Conservation (phyloP, 1,139 yeast species). For the Pichia sp. region DNA sequence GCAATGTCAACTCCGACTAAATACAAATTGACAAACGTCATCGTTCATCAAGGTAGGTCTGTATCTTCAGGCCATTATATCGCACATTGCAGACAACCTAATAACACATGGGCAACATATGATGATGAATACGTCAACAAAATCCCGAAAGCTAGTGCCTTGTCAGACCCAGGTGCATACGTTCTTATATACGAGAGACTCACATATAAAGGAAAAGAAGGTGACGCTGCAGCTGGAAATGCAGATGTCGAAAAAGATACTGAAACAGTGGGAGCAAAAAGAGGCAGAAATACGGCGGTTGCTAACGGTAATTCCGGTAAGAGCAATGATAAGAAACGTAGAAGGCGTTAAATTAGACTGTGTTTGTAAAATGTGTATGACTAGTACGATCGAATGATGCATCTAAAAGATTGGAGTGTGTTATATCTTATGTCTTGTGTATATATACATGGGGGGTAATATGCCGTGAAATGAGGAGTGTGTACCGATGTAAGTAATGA, state of each 20-base stretch:
- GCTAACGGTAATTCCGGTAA: too few relatives aligned
- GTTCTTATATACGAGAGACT: slow-evolving; percentile 75
- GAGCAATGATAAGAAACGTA: too few relatives aligned
- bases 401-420: background rate
- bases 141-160: slow-evolving; percentile 64
- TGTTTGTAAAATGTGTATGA: too few relatives aligned
- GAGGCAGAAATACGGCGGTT: background rate
- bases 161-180: slow-evolving; percentile 83
- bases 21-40: slow-evolving; percentile 76
- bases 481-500: background rate
- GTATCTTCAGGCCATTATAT: slow-evolving; percentile 91
- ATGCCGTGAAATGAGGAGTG: too few relatives aligned
- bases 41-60: slow-evolving; percentile 92
- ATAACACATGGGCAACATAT: slow-evolving; percentile 85
- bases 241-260: slow-evolving; percentile 1
- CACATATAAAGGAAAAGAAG: slow-evolving; percentile 38
- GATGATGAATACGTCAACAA: slow-evolving; percentile 85
- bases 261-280: slow-evolving; percentile 7
- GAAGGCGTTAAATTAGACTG: too few relatives aligned
- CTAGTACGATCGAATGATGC: background rate
- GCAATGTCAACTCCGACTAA: slow-evolving; percentile 40
- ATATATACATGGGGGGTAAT: too few relatives aligned
- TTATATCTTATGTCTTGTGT: background rate
- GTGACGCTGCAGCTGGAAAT: background rate
- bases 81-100: slow-evolving; percentile 87